These are phyloP conservation scores for Hysterangium stoloniferum DNA, from an alignment of 768 basidiomycete genomes.

Conservation along the genomic window DNA sequence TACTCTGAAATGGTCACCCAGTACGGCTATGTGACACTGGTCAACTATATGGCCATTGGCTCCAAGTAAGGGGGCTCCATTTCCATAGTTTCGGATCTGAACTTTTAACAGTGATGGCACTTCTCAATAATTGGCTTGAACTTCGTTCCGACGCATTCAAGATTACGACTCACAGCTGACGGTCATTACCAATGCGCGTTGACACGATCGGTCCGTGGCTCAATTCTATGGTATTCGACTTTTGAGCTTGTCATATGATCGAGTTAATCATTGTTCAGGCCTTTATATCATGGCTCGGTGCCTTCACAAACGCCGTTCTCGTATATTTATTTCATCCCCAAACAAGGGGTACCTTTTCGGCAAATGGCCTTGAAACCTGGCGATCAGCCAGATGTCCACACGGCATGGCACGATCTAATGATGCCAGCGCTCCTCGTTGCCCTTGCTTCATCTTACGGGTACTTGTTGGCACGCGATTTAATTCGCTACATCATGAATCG, in stretches of 20 bases:
- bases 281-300: constrained; percentile 84
- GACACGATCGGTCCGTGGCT: constrained; percentile 96
- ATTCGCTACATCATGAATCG: constrained; percentile 67
- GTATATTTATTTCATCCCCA: constrained; percentile 78
- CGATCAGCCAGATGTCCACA: constrained; percentile 8
- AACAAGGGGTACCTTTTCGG: constrained; percentile 8
- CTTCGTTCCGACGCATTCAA: constrained; percentile 93
- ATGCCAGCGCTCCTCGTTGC: constrained; percentile 65
- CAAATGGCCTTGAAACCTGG: constrained; percentile 1
- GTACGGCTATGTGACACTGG: constrained; percentile 90
- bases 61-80: constrained; percentile 42
- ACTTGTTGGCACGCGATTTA: constrained; percentile 52
- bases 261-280: constrained; percentile 21
- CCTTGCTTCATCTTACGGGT: constrained; percentile 82
- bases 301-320: constrained; percentile 82
- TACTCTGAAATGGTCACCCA: constrained; percentile 97
- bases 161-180: constrained; percentile 74
- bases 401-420: constrained; percentile 30
- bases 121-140: constrained; percentile 91
- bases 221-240: constrained; percentile 62
- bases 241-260: neutral
- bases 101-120: constrained; percentile 51
- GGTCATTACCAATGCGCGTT: constrained; percentile 80
- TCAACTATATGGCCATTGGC: constrained; percentile 92
- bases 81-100: neutral